Evolutionary conservation across 2,329 filamentous ascomycete species (phyloP).

Genomic region (Nemania sp.): DNA sequence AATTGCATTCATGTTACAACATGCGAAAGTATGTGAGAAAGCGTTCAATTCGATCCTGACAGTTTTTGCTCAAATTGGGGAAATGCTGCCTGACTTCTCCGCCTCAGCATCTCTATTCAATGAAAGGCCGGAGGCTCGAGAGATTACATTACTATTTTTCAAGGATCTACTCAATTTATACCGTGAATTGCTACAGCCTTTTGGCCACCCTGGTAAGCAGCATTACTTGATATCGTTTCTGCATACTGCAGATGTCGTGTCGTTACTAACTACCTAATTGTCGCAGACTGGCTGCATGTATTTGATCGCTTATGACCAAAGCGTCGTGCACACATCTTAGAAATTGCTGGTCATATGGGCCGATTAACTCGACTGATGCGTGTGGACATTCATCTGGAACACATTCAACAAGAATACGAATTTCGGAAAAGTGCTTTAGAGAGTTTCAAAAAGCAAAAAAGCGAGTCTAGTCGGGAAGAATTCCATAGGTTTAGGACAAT

Average conservation of each 20-base stretch:
- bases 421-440: constrained; percentile 14
- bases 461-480: constrained; percentile 6
- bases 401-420: constrained; percentile 28
- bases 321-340: constrained; percentile 28
- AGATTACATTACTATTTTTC: constrained; percentile 41
- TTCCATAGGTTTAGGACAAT: not conserved
- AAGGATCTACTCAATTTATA: constrained; percentile 44
- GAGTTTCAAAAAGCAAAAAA: constrained; percentile 16
- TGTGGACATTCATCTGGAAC: constrained; percentile 23
- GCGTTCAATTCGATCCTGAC: constrained; percentile 34
- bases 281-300: constrained; percentile 34
- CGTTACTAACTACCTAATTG: no score
- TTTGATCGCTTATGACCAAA: constrained; percentile 41
- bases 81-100: constrained; percentile 35
- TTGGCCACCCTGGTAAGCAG: not conserved
- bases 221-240: not conserved
- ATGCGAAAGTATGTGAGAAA: constrained; percentile 27
- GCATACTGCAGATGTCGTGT: not conserved
- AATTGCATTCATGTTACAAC: constrained; percentile 35
- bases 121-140: constrained; percentile 31
- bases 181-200: constrained; percentile 29
- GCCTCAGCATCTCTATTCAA: constrained; percentile 28
- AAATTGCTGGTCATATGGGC: constrained; percentile 19
- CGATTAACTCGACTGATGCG: constrained; percentile 25
- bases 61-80: constrained; percentile 31